Percentiles rank a stretch among this genome's conserved stretches.
phyloP scores from a whole-genome alignment of 129 eudicot genomes.

The Scalesia atractyloides region DNA sequence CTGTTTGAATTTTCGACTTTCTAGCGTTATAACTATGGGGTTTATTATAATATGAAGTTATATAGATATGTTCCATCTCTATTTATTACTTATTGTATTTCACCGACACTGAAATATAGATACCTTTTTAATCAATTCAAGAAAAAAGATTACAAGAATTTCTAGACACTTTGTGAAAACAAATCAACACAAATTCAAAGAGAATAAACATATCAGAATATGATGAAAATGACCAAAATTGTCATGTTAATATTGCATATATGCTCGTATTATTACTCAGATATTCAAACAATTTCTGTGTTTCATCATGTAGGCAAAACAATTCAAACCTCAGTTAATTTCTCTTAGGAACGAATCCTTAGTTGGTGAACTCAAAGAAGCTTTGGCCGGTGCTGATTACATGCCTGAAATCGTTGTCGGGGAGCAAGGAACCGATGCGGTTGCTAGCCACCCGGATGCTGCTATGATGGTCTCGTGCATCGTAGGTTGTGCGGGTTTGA shows the following conservation, averaged over 20 bases:
- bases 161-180: no score
- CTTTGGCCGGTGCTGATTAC: constrained; percentile 76
- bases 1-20: no score
- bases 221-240: neutral
- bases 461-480: constrained; percentile 90
- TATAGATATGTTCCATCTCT: no score
- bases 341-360: constrained; percentile 75
- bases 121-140: no score
- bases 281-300: neutral
- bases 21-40: no score
- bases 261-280: neutral
- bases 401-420: constrained; percentile 96
- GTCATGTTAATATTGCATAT: neutral
- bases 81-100: no score
- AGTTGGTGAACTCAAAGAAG: constrained; percentile 78
- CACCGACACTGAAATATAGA: no score
- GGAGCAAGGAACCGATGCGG: constrained; percentile 90
- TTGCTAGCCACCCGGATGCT: constrained; percentile 96
- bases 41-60: no score
- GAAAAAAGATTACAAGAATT: no score
- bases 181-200: no score
- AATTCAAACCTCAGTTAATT: constrained; percentile 80
- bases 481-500: constrained; percentile 97
- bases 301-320: constrained; percentile 53
- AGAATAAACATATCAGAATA: no score